Percentiles rank a stretch among this genome's conserved stretches.
These are phyloP conservation scores for Protomyces inundatus DNA, from an alignment of 1,139 yeast genomes.

Conservation along the genomic window DNA sequence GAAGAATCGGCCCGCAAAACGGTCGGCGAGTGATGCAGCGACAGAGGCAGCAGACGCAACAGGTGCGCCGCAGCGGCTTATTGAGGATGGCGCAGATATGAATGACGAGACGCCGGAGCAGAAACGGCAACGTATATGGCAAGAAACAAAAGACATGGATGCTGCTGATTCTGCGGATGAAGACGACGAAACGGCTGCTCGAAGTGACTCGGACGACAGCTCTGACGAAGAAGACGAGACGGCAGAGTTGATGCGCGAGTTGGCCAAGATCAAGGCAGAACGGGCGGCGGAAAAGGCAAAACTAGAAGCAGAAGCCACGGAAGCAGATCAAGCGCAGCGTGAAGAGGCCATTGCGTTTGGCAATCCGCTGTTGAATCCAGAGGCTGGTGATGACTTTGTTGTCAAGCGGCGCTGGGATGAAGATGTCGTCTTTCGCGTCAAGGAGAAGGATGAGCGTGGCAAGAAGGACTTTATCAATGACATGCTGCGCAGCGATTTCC, in stretches of 20 bases:
- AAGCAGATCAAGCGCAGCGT: slow-evolving; percentile 39
- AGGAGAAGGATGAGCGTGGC: slow-evolving; percentile 36
- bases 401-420: slow-evolving; percentile 44
- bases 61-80: slow-evolving; percentile 4
- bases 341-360: slow-evolving; percentile 41
- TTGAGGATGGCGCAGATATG: neutral
- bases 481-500: slow-evolving; percentile 62
- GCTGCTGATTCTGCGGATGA: slow-evolving; percentile 29
- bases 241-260: slow-evolving; percentile 48
- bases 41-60: slow-evolving; percentile 28
- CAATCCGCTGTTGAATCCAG: slow-evolving; percentile 45
- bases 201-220: slow-evolving; percentile 34
- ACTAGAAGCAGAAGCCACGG: slow-evolving; percentile 38
- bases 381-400: slow-evolving; percentile 32
- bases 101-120: slow-evolving; percentile 26
- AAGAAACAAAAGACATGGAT: slow-evolving; percentile 34
- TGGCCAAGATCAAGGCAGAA: slow-evolving; percentile 50
- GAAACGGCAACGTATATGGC: slow-evolving; percentile 30
- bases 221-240: slow-evolving; percentile 39
- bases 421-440: slow-evolving; percentile 47
- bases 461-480: slow-evolving; percentile 54
- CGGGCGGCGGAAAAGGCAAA: slow-evolving; percentile 40
- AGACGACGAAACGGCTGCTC: slow-evolving; percentile 29
- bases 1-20: slow-evolving; percentile 23
- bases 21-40: slow-evolving; percentile 13